Evolutionary conservation across 1,284 basidiomycete genomes (phyloP).

Genomic region (Ustilago xerochloae): DNA sequence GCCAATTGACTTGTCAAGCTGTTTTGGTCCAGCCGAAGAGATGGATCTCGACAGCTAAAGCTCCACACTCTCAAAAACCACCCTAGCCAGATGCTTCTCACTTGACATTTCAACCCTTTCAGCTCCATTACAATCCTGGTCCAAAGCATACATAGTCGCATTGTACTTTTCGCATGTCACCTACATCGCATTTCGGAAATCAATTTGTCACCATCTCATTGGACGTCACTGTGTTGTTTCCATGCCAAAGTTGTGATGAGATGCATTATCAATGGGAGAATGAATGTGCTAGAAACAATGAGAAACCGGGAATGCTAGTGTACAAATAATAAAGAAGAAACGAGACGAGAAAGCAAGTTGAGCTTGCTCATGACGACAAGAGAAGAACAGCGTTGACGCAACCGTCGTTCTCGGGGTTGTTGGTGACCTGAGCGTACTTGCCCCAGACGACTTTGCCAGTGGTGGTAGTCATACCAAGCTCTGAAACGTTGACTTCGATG

Average conservation of each 20-base stretch:
- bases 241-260: not conserved
- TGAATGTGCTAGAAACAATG: not conserved
- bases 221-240: no score
- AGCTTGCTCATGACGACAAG: conserved; percentile 41
- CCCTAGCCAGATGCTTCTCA: no score
- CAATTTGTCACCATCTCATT: not conserved
- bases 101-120: not conserved
- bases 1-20: conserved; percentile 27
- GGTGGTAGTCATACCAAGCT: conserved; percentile 91
- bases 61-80: not conserved
- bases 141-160: not conserved
- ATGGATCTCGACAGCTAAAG: conserved; percentile 45
- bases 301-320: conserved; percentile 2
- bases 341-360: not conserved
- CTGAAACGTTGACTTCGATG: conserved; percentile 88
- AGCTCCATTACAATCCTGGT: no score
- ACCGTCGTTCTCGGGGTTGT: conserved; percentile 67
- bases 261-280: not conserved
- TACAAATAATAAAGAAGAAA: not conserved
- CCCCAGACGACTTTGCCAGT: conserved; percentile 87
- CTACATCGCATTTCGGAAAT: not conserved
- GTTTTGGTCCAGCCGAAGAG: conserved; percentile 34
- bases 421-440: conserved; percentile 90
- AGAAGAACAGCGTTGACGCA: conserved; percentile 65
- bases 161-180: not conserved